Evolutionary conservation across 2,329 filamentous ascomycete genomes (phyloP), one percentile per base, ranked within the genome.

Genomic region (Raffaelea arxii): DNA sequence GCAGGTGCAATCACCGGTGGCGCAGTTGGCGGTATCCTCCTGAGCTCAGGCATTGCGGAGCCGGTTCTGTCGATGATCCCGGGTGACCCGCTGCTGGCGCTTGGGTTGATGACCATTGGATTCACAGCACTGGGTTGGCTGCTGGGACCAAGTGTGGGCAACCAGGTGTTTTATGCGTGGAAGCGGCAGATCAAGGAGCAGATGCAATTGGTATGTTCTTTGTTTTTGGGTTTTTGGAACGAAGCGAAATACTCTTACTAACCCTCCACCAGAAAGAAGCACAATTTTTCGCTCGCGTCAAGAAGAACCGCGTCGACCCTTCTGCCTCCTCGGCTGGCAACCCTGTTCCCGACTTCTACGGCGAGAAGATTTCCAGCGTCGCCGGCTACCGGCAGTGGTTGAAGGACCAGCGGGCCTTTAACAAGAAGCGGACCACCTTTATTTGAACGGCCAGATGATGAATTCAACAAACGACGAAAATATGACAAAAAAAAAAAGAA

Each of bases 401-500:
- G 59, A 97, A 95, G 74, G 92, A 98, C 61, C 92, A 97, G 72
- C 77, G 91, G 52, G 91, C 90, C 10, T 98, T 95, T 70, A 95
- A 94, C 70, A 89, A 89, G 72, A 94, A 94, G 78, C 82, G 80
- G 63, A 78, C 70, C 54, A 78, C 69, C 58, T 80, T 81, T 64
- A 66, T 82, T 53, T 82, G 64, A 69, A 25, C 12, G 23, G 40
- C 6, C 14, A 4, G 27, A 25, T 6, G n/a, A n/a, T n/a, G n/a
- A n/a, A n/a, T n/a, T n/a, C n/a, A n/a, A n/a, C n/a, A n/a, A n/a
- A n/a, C n/a, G n/a, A n/a, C n/a, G n/a, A n/a, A n/a, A n/a, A n/a
- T n/a, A n/a, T n/a, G n/a, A n/a, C n/a, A n/a, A n/a, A 23, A 23
- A 46, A 40, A 32, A 36, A 6, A 6, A 27, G 46, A 24, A 2